A percentile compares a stretch with the other conserved stretches of the same genome.
Conservation (phyloP, 1,139 yeast species). For the Scheffersomyces stambukii region DNA sequence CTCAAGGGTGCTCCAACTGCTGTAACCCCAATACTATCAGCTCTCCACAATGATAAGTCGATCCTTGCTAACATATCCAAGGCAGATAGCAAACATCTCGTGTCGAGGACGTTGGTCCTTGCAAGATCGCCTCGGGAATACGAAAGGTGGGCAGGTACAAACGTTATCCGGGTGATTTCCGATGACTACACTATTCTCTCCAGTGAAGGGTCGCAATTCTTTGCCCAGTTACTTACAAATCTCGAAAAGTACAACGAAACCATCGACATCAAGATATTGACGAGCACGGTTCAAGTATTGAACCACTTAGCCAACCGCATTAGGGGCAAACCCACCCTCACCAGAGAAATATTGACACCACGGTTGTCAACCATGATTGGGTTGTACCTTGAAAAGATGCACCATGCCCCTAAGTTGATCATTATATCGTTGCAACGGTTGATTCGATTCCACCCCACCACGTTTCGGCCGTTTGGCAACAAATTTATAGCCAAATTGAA, state of each 20-base stretch:
- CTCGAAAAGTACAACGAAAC: constrained; percentile 49
- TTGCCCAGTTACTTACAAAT: constrained; percentile 51
- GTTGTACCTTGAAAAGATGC: constrained; percentile 45
- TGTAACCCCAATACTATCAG: constrained; percentile 29
- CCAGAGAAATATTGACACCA: constrained; percentile 83
- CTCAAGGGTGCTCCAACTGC: constrained; percentile 32
- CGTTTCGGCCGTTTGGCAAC: constrained; percentile 74
- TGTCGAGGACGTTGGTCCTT: constrained; percentile 52
- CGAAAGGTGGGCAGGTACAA: constrained; percentile 62
- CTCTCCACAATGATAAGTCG: constrained; percentile 26
- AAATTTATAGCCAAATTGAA: constrained; percentile 51
- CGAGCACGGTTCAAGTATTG: constrained; percentile 47
- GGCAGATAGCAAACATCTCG: constrained; percentile 53
- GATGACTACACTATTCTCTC: constrained; percentile 53
- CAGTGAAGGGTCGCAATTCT: constrained; percentile 55
- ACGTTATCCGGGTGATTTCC: constrained; percentile 46
- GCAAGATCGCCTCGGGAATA: constrained; percentile 46
- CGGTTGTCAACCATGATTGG: constrained; percentile 62
- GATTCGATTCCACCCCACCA: constrained; percentile 62
- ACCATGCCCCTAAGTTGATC: constrained; percentile 33
- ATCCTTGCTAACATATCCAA: constrained; percentile 40
- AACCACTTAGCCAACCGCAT: constrained; percentile 50
- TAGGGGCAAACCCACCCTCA: constrained; percentile 77
- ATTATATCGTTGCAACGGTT: constrained; percentile 49
- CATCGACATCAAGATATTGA: constrained; percentile 38